A percentile compares a stretch with the other conserved stretches of the same genome.
These are phyloP conservation scores for Zopfia rhizophila DNA, from an alignment of 2,329 filamentous ascomycete species.

Conservation along the genomic window DNA sequence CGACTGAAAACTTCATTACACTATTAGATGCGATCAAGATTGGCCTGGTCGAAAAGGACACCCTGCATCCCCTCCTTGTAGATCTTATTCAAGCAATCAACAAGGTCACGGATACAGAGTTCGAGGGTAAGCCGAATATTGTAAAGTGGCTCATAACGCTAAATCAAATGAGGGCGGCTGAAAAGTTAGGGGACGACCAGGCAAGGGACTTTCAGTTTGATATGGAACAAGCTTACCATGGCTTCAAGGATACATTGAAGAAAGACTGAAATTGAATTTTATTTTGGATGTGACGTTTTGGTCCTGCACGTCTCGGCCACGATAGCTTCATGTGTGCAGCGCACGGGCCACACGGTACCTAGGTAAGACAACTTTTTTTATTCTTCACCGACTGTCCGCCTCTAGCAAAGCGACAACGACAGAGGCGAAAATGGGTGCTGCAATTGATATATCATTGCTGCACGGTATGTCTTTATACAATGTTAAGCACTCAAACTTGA, in stretches of 20 bases:
- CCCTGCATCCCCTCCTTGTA: conserved; percentile 91
- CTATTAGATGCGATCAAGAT: conserved; percentile 95
- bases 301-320: background rate
- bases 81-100: conserved; percentile 98
- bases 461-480: too few species aligned
- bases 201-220: conserved; percentile 90
- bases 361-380: background rate
- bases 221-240: conserved; percentile 92
- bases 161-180: conserved; percentile 97
- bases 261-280: conserved; percentile 44
- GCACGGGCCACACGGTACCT: conserved; percentile 13
- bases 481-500: background rate
- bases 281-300: background rate
- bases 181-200: conserved; percentile 88
- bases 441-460: too few species aligned
- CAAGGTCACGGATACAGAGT: conserved; percentile 94
- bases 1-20: conserved; percentile 98
- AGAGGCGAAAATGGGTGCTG: too few species aligned
- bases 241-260: conserved; percentile 83
- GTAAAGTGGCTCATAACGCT: conserved; percentile 97
- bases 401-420: too few species aligned
- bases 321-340: background rate
- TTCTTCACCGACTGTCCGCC: too few species aligned
- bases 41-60: conserved; percentile 92
- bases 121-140: conserved; percentile 95